Conservation (phyloP, 306 rosid genomes). For the Acacia confusa region DNA sequence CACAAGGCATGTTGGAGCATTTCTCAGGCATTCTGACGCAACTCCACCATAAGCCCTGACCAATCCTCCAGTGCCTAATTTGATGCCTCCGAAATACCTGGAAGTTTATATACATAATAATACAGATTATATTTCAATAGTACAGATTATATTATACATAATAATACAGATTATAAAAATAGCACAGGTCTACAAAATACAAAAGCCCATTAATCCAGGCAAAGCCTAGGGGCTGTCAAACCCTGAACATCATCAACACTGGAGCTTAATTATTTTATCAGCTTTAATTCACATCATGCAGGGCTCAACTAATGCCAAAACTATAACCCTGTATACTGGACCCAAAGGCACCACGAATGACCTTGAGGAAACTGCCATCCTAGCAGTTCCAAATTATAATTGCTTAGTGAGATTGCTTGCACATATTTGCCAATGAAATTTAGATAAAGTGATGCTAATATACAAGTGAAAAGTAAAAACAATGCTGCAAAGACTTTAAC, state of each 20-base stretch:
- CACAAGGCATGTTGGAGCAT: constrained; percentile 72
- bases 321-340: background rate
- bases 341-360: background rate
- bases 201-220: background rate
- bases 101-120: constrained; percentile 16
- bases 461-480: constrained; percentile 18
- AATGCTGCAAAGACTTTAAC: constrained; percentile 40
- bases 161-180: constrained; percentile 14
- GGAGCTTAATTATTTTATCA: background rate
- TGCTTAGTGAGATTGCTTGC: background rate
- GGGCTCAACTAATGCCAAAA: background rate
- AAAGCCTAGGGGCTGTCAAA: background rate
- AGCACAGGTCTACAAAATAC: background rate
- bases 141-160: constrained; percentile 4
- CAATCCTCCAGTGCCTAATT: constrained; percentile 88
- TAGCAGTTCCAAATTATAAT: background rate
- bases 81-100: constrained; percentile 91
- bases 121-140: constrained; percentile 15
- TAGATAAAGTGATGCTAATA: background rate
- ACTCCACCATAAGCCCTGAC: constrained; percentile 98
- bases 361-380: background rate
- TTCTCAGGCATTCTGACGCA: constrained; percentile 83
- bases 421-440: background rate
- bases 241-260: background rate
- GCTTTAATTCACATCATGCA: background rate